phyloP scores from a whole-genome alignment of 495 filamentous ascomycete species.

The Arthonia radiata region DNA sequence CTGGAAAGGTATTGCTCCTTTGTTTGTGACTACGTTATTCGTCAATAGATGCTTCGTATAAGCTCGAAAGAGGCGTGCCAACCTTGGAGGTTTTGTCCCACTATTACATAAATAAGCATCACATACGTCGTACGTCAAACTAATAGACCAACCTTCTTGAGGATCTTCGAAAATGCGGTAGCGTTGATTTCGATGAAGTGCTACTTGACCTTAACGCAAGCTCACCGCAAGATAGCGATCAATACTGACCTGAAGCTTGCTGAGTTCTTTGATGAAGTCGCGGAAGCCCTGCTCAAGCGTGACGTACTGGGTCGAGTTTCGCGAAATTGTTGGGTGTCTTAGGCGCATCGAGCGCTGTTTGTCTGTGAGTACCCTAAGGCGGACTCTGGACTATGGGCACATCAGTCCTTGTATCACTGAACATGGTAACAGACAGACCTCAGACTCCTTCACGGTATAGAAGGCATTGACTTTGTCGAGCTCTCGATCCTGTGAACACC shows the following conservation, averaged over 20 bases:
- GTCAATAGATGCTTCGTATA: constrained; percentile 7
- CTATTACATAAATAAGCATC: constrained; percentile 17
- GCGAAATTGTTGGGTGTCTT: constrained; percentile 43
- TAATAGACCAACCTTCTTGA: constrained; percentile 57
- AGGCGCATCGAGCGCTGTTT: constrained; percentile 79
- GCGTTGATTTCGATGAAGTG: constrained; percentile 98
- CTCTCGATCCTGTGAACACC: constrained; percentile 54
- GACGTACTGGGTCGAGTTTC: constrained; percentile 73
- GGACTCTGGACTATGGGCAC: constrained; percentile 51
- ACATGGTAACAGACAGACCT: constrained; percentile 29
- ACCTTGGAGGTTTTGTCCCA: constrained; percentile 99
- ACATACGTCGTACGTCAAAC: constrained; percentile 6
- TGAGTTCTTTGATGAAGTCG: constrained; percentile 84
- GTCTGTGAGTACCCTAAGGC: constrained; percentile 72
- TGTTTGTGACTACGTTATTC: constrained; percentile 46
- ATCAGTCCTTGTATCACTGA: constrained; percentile 3
- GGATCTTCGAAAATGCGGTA: constrained; percentile 88
- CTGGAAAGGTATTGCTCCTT: constrained; percentile 92
- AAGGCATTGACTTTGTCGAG: constrained; percentile 96
- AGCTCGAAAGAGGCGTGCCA: constrained; percentile 3
- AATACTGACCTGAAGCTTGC: constrained; percentile 51
- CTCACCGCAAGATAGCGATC: neutral
- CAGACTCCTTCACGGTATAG: constrained; percentile 92
- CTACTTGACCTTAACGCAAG: constrained; percentile 9
- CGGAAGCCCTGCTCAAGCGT: constrained; percentile 89